Evolutionary conservation across 225 moss, liverwort and hornwort species (phyloP).

Genomic region (Takakia lepidozioides): DNA sequence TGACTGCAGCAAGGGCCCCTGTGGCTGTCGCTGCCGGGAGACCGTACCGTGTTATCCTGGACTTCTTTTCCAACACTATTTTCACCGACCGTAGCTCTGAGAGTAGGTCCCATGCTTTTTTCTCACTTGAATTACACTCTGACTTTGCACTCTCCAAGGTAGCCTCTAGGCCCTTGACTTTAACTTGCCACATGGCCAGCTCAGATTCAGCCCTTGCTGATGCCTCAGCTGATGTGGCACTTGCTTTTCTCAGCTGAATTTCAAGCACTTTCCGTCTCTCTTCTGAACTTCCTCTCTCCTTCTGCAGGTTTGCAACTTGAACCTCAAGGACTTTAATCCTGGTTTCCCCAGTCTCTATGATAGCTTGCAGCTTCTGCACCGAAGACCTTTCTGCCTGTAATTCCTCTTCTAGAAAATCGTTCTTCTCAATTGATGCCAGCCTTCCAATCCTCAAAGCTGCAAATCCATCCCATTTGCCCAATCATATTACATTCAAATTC

Average conservation of each 20-base stretch:
- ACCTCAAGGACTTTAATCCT: conserved; percentile 28
- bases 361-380: conserved; percentile 24
- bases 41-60: conserved; percentile 24
- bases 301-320: conserved; percentile 26
- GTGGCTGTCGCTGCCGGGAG: conserved; percentile 46
- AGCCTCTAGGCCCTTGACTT: conserved; percentile 37
- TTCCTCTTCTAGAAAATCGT: conserved; percentile 20
- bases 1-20: conserved; percentile 35
- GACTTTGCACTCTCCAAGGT: conserved; percentile 35
- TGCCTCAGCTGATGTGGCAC: too few species aligned
- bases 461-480: too few species aligned
- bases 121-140: conserved; percentile 14
- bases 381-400: conserved; percentile 13
- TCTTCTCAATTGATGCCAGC: background rate
- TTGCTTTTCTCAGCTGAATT: too few species aligned
- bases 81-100: conserved; percentile 28
- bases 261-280: background rate
- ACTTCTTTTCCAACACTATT: conserved; percentile 20
- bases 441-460: conserved; percentile 22
- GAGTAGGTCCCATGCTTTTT: conserved; percentile 21
- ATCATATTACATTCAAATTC: too few species aligned
- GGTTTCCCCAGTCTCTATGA: conserved; percentile 19
- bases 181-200: conserved; percentile 27
- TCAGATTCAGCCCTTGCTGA: conserved; percentile 4
- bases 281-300: conserved; percentile 6